Evolutionary conservation across 768 basidiomycete genomes (phyloP).

Genomic region (Mycena amicta): DNA sequence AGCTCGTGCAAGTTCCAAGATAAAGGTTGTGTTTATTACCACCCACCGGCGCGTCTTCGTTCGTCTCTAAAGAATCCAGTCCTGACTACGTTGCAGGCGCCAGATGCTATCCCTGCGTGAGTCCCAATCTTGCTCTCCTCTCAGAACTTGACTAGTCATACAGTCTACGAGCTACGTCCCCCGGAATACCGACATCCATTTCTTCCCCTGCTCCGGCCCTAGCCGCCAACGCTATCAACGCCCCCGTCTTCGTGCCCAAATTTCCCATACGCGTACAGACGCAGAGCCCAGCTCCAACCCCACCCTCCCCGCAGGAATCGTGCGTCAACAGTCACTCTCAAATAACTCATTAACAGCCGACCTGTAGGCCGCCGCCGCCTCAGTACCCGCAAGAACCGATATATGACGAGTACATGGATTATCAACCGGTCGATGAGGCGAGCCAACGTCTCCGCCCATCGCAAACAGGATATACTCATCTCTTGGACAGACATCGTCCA

Average conservation of each 20-base stretch:
- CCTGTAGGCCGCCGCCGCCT: slow-evolving; percentile 8
- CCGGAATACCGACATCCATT: slow-evolving; percentile 28
- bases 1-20: slow-evolving; percentile 87
- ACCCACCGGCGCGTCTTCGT: slow-evolving; percentile 61
- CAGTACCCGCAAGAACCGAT: slow-evolving; percentile 20
- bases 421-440: slow-evolving; percentile 27
- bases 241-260: slow-evolving; percentile 85
- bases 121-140: slow-evolving; percentile 20
- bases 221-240: slow-evolving; percentile 73
- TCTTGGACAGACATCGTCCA: slow-evolving; percentile 19
- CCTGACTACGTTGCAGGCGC: slow-evolving; percentile 17
- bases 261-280: slow-evolving; percentile 33
- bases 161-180: slow-evolving; percentile 49
- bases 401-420: slow-evolving; percentile 29
- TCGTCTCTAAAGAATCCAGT: not conserved
- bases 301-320: slow-evolving; percentile 33
- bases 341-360: not conserved
- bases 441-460: too few relatives aligned
- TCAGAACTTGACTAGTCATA: slow-evolving; percentile 19
- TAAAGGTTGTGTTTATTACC: slow-evolving; percentile 83
- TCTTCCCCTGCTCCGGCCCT: slow-evolving; percentile 37
- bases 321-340: slow-evolving; percentile 13
- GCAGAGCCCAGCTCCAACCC: slow-evolving; percentile 29
- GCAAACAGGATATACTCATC: too few relatives aligned
- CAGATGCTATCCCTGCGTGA: slow-evolving; percentile 35